Conservation (phyloP, 805 yeast species). For the Crinitomyces ghanaensis region DNA sequence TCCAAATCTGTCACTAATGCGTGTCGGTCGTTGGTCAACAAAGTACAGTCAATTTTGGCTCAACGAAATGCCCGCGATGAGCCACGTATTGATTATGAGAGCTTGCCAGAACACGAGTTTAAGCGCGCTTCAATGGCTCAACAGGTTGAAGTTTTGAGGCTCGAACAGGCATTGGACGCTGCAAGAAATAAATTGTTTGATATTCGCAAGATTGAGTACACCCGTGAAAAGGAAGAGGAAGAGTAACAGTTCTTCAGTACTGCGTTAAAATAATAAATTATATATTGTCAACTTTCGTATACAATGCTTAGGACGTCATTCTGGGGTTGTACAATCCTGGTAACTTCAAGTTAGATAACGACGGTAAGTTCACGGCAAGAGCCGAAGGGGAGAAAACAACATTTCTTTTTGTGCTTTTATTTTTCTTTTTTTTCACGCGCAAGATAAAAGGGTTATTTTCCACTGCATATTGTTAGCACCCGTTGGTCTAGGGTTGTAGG, state of each 20-base stretch:
- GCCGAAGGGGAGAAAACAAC: too few species aligned
- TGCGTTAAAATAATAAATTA: background rate
- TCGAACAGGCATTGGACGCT: conserved; percentile 57
- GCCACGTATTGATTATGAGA: conserved; percentile 51
- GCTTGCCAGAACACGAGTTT: conserved; percentile 64
- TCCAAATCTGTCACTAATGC: conserved; percentile 63
- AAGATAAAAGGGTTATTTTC: too few species aligned
- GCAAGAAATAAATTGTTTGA: conserved; percentile 80
- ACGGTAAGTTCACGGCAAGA: too few species aligned
- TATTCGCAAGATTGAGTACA: conserved; percentile 68
- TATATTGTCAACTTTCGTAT: background rate
- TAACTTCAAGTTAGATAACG: too few species aligned
- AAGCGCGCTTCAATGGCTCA: conserved; percentile 86
- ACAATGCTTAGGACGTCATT: too few species aligned
- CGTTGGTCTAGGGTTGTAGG: too few species aligned
- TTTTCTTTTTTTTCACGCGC: too few species aligned
- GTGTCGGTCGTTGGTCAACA: conserved; percentile 57
- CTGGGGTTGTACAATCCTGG: too few species aligned
- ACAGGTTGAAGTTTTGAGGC: conserved; percentile 76
- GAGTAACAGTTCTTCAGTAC: too few species aligned
- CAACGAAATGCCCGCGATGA: conserved; percentile 27
- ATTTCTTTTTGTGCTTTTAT: too few species aligned
- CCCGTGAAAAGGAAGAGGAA: conserved; percentile 50
- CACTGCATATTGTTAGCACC: too few species aligned
- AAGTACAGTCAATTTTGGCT: conserved; percentile 51